These are phyloP conservation scores for Tulasnella sp. DNA, from an alignment of 768 basidiomycete species.

Conservation along the genomic window DNA sequence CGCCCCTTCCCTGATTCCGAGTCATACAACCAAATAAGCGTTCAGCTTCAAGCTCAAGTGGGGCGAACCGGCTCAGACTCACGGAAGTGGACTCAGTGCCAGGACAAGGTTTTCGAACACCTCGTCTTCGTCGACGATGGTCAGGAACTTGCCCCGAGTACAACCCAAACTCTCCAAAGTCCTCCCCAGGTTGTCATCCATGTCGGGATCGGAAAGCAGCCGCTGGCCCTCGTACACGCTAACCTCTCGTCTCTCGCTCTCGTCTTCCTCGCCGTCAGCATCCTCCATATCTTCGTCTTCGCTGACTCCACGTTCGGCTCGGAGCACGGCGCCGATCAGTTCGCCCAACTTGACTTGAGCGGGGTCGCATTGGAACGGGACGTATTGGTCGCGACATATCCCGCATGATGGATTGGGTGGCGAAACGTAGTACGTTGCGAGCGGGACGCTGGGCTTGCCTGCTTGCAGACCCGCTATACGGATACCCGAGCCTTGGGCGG, in stretches of 20 bases:
- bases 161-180: constrained; percentile 83
- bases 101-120: constrained; percentile 72
- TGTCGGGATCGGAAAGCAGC: constrained; percentile 89
- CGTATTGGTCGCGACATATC: constrained; percentile 85
- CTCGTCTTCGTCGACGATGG: constrained; percentile 86
- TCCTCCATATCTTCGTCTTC: constrained; percentile 46
- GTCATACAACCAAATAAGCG: constrained; percentile 26
- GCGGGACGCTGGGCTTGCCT: constrained; percentile 69
- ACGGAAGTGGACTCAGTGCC: constrained; percentile 72
- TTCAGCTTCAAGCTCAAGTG: too few relatives aligned
- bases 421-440: constrained; percentile 68
- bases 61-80: too few relatives aligned
- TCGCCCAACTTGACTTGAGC: constrained; percentile 68
- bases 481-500: constrained; percentile 14
- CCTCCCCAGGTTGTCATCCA: constrained; percentile 82
- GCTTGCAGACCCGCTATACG: constrained; percentile 80
- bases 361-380: constrained; percentile 73
- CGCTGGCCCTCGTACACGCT: constrained; percentile 87
- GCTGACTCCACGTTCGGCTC: constrained; percentile 45
- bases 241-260: constrained; percentile 58
- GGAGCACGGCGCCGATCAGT: constrained; percentile 68
- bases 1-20: constrained; percentile 43
- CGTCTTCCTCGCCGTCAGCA: constrained; percentile 47
- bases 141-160: constrained; percentile 81
- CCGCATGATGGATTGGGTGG: constrained; percentile 78